These are phyloP conservation scores for Lentinula boryana DNA, from an alignment of 768 basidiomycete species.

Conservation along the genomic window DNA sequence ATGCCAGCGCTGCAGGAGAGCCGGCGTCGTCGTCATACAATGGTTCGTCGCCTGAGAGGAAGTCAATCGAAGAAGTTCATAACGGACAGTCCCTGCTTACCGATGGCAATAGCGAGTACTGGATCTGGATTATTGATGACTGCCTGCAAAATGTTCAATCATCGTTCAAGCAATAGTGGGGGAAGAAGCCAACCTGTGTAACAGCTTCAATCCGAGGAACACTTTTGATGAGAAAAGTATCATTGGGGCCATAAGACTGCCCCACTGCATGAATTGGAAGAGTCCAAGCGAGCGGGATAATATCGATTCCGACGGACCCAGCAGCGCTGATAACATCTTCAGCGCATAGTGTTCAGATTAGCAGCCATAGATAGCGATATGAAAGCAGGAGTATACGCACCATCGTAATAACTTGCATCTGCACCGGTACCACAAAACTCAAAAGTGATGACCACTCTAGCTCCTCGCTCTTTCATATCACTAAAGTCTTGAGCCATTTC, in stretches of 20 bases:
- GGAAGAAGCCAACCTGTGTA: not conserved
- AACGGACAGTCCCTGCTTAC: slow-evolving; percentile 1
- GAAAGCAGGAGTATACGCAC: not conserved
- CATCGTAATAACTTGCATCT: slow-evolving; percentile 11
- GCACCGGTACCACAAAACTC: slow-evolving; percentile 12
- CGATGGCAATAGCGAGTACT: slow-evolving; percentile 12
- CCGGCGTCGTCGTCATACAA: slow-evolving; percentile 11
- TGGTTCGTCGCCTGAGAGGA: slow-evolving; percentile 10
- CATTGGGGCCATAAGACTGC: slow-evolving; percentile 11
- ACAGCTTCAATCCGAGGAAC: slow-evolving; percentile 12
- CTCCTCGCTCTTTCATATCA: slow-evolving; percentile 11
- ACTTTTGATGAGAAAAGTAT: slow-evolving; percentile 11
- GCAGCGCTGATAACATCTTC: slow-evolving; percentile 10
- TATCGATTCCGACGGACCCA: slow-evolving; percentile 8
- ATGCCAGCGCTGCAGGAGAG: slow-evolving; percentile 9
- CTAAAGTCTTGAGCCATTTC: slow-evolving; percentile 11
- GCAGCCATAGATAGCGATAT: not conserved
- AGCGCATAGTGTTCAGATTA: not conserved
- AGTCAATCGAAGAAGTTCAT: not conserved
- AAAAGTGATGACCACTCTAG: slow-evolving; percentile 12
- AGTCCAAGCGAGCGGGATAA: slow-evolving; percentile 12
- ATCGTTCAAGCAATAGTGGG: not conserved
- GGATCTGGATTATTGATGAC: slow-evolving; percentile 12
- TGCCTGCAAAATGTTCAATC: not conserved
- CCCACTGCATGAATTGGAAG: slow-evolving; percentile 11